Percentiles rank a stretch among this genome's conserved stretches.
These are phyloP conservation scores for Populus alba DNA, from an alignment of 345 rosid species.

Conservation along the genomic window DNA sequence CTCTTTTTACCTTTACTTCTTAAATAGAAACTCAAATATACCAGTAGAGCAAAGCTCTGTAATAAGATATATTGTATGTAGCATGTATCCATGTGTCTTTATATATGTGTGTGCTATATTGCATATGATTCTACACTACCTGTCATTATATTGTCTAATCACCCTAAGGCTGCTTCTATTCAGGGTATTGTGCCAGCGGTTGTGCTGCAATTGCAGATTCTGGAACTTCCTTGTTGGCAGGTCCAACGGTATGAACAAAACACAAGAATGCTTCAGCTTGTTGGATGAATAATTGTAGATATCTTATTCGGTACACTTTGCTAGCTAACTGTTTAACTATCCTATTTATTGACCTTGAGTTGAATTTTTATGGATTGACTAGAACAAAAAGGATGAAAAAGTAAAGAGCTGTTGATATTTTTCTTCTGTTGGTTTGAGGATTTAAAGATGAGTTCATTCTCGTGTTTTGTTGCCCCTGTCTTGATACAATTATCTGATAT, in stretches of 20 bases:
- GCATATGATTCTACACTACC: not conserved
- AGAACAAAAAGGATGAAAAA: not conserved
- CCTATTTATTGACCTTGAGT: not conserved
- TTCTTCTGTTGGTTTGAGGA: not conserved
- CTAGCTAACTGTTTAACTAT: not conserved
- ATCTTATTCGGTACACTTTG: not conserved
- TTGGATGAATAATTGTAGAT: not conserved
- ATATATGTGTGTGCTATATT: not conserved
- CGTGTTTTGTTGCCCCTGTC: not conserved
- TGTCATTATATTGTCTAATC: not conserved
- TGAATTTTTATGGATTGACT: not conserved
- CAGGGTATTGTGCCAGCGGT: slow-evolving; percentile 30
- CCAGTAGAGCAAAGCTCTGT: not conserved
- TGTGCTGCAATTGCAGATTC: slow-evolving; percentile 37
- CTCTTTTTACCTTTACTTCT: not conserved
- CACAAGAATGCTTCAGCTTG: not conserved
- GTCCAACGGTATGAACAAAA: slow-evolving; percentile 28
- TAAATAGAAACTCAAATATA: not conserved
- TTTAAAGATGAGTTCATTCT: not conserved
- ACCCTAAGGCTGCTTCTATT: not conserved
- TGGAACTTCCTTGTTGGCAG: slow-evolving; percentile 36
- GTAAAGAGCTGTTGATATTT: not conserved
- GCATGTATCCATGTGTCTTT: not conserved
- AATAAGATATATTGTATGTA: not conserved
- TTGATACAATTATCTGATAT: not conserved